Conservation (phyloP, 2,329 filamentous ascomycete species). For the Colletotrichum scovillei region DNA sequence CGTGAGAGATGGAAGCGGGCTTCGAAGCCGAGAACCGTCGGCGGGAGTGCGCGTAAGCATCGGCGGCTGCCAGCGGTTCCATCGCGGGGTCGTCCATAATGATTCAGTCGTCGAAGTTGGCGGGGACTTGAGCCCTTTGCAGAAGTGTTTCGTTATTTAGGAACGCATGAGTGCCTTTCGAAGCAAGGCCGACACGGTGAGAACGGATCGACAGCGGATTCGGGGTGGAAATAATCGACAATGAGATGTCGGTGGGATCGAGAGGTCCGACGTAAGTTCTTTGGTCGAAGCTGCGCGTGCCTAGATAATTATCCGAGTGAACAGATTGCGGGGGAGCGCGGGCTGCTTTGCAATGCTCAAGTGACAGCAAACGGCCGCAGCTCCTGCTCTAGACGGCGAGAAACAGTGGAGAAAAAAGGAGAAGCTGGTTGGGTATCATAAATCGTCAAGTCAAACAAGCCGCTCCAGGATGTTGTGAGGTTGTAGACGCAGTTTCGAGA, state of each 20-base stretch:
- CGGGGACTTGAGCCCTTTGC: slow-evolving; percentile 24
- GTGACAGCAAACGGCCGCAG: background rate
- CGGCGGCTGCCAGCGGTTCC: slow-evolving; percentile 41
- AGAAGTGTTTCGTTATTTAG: slow-evolving; percentile 13
- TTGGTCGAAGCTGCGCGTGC: background rate
- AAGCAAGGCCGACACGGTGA: background rate
- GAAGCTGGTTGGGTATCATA: slow-evolving; percentile 24
- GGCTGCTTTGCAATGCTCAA: background rate
- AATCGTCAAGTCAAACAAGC: slow-evolving; percentile 28
- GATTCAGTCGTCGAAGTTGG: slow-evolving; percentile 22
- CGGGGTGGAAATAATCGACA: background rate
- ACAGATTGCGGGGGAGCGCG: slow-evolving; percentile 4
- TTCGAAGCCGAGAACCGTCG: slow-evolving; percentile 37
- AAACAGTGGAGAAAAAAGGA: background rate
- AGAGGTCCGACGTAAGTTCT: background rate
- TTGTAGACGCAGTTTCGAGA: background rate
- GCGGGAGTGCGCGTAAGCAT: slow-evolving; percentile 43
- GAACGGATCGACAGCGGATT: background rate
- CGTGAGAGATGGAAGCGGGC: slow-evolving; percentile 3
- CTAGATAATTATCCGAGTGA: background rate
- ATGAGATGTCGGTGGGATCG: background rate
- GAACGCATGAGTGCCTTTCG: slow-evolving; percentile 32
- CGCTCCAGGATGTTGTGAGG: background rate
- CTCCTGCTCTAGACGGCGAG: background rate
- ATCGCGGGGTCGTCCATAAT: slow-evolving; percentile 40